phyloP scores from a whole-genome alignment of 371 early-diverging fungal genomes.

The Mortierella polycephala region DNA sequence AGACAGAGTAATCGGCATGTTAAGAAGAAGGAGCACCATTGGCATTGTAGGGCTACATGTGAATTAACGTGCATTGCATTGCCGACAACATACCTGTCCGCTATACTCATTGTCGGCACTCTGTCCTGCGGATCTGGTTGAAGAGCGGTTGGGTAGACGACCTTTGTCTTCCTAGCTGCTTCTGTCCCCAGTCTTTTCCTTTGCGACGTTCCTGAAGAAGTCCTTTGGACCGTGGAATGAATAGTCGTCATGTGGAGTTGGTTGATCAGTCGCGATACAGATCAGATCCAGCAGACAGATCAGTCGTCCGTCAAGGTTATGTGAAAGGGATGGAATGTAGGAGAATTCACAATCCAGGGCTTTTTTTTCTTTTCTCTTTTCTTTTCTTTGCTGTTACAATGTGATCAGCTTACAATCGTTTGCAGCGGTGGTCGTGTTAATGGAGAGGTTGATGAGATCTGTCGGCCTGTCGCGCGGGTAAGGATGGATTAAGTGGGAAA shows the following conservation, averaged over 20 bases:
- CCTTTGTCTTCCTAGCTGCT: conserved; percentile 12
- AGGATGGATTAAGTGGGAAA: too few species aligned
- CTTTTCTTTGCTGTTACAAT: too few species aligned
- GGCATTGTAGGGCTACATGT: background rate
- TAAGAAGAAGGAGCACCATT: background rate
- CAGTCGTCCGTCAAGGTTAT: too few species aligned
- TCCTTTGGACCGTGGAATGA: conserved; percentile 12
- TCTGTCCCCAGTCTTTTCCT: conserved; percentile 15
- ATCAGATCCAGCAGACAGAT: too few species aligned
- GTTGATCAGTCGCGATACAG: background rate
- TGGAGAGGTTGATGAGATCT: too few species aligned
- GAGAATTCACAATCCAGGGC: too few species aligned
- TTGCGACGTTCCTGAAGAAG: conserved; percentile 4
- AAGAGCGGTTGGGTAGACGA: conserved; percentile 25
- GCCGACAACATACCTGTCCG: conserved; percentile 34
- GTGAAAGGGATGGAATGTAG: too few species aligned
- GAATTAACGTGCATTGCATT: background rate
- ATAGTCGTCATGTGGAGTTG: background rate
- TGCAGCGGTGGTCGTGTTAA: too few species aligned
- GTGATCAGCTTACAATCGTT: too few species aligned
- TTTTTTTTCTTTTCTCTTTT: too few species aligned
- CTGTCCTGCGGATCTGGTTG: conserved; percentile 26
- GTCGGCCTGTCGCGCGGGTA: too few species aligned
- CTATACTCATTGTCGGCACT: conserved; percentile 36
- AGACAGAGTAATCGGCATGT: background rate